Base-by-base conservation (phyloP, 1,139 yeast species). In the Petasospora rhodanensis region DNA sequence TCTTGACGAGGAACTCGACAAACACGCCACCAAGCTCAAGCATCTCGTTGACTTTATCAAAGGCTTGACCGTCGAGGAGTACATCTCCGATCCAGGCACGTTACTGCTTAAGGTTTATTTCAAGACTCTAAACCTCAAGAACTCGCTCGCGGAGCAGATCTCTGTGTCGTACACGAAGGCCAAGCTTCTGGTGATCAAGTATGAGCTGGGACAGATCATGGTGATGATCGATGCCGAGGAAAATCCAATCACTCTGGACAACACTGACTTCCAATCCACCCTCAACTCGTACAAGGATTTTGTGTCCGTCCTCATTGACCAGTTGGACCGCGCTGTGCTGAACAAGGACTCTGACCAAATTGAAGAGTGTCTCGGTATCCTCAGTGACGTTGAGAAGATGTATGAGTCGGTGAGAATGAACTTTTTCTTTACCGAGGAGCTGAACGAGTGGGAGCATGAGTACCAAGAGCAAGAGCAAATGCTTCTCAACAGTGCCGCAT, bases 361-460 rank as follows among this genome's bases (percentile, higher is more conserved):
- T 28, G 56, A 55, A 28, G 62, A 59, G 33, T 60, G 62, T 34
- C 40, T 58, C 14, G 47, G 45, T 3, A 57, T 56, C 5, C 51
- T 60, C 26, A 43, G 55, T 29, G 64, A 59, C 27, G 59, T 60
- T 19, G 65, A 60, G 32, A 49, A 56, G 29, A 59, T 60, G 65
- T 60, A 56, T 40, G 58, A 55, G 29, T 49, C 60, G 4, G 52
- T 59, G 36, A 49, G 61, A 29, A 49, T 59, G 43, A 55, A 50
- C 33, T 57, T 58, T 50, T 40, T 55, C 24, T 37, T 43, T 8
- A 56, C 51, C 14, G 55, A 51, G 16, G 48, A 41, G 12, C 29
- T 37, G 20, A 35, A 41, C 28, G 42, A 49, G 16, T 49, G 49
- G 37, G 53, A 49, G 14, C 42, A 43, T 12, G 49, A 46, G 12